Base-by-base conservation (phyloP, 2,329 filamentous ascomycete species). In the Xylariaceae sp. region DNA sequence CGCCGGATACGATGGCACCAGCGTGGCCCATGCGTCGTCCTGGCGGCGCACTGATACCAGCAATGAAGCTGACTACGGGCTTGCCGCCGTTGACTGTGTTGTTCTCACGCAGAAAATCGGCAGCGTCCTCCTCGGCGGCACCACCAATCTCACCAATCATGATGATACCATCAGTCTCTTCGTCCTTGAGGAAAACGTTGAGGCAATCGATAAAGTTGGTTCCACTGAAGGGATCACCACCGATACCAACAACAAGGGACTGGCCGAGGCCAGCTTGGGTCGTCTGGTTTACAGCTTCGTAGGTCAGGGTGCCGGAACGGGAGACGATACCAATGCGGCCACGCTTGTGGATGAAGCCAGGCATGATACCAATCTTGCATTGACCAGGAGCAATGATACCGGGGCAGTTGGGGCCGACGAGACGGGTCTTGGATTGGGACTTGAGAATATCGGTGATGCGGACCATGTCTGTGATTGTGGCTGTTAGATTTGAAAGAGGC, bases 301-400 rank as follows among this genome's bases (percentile, higher is more conserved):
- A 98, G 64, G 93, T 98, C 52, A 98, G 83, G 56, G 93, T 98
- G 63, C 93, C 93, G 63, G 93, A 97, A 61, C 93, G 87, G 59
- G 90, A 96, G 70, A 98, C 93, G 68, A 98, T 97, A 64, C 93
- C 93, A 65, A 98, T 90, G 68, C 93, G 90, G 60, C 93, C 93
- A 70, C 90, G 89, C 82, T 97, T 97, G 83, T 98, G 93, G 75
- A 98, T 97, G 79, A 97, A 96, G 61, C 93, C 93, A 53, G 93
- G 89, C 93, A 98, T 97, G 75, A 98, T 98, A 65, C 93, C 93
- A 64, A 98, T 97, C 78, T 98, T 98, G 83, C 93, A 98, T 81
- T 95, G 91, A 60, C 91, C 93, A 47, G 81, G 80, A 41, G 78
- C 91, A 69, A 97, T 97, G 72, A 97, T 91, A 67, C 91, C 93